These are phyloP conservation scores for Neurospora tetraspora DNA, from an alignment of 495 filamentous ascomycete genomes.

Conservation along the genomic window DNA sequence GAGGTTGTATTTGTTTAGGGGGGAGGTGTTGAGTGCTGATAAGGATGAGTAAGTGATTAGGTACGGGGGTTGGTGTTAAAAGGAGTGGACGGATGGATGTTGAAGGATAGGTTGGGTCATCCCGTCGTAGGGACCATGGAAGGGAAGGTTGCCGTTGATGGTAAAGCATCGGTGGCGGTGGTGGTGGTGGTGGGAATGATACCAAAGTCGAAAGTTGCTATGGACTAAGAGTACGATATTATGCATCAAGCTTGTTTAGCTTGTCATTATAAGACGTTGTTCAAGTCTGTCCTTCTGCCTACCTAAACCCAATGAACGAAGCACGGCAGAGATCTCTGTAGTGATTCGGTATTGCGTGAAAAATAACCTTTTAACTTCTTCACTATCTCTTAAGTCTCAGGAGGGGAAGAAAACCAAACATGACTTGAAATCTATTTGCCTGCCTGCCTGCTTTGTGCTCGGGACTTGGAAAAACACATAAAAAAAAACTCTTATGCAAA, in stretches of 20 bases:
- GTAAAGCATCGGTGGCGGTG: not conserved
- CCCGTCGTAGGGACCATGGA: not conserved
- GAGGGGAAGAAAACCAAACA: not conserved
- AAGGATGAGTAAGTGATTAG: constrained; percentile 32
- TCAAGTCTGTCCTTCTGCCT: not conserved
- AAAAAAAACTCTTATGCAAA: not conserved
- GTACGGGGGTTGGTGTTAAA: not conserved
- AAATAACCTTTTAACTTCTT: not conserved
- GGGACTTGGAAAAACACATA: not conserved
- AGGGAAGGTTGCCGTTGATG: not conserved
- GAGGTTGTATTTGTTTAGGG: constrained; percentile 37
- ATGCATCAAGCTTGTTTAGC: not conserved
- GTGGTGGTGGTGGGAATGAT: not conserved
- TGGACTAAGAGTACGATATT: not conserved
- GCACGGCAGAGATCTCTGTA: not conserved
- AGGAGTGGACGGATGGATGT: not conserved
- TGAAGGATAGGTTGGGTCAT: not conserved
- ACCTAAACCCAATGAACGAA: not conserved
- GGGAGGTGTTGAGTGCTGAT: constrained; percentile 38
- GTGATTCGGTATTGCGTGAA: no score
- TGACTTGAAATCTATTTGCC: not conserved
- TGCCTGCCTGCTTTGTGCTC: not conserved
- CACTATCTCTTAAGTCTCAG: not conserved
- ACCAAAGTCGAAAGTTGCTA: not conserved
- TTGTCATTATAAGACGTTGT: not conserved